These are phyloP conservation scores for Narthecium ossifragum DNA, from an alignment of 106 monocot genomes.

Conservation along the genomic window DNA sequence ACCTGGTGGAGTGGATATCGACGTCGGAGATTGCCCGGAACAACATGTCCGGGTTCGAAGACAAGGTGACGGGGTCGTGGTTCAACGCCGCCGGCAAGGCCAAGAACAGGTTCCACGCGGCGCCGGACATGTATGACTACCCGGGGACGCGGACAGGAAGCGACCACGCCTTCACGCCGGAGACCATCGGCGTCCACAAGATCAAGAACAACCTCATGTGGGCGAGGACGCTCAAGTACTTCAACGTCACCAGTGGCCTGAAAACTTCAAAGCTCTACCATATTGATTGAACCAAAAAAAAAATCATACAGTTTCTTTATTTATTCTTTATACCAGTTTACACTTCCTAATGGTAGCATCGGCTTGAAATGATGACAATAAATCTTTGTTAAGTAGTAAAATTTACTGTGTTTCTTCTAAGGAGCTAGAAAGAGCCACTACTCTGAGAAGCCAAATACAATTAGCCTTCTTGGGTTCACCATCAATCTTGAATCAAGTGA, in stretches of 20 bases:
- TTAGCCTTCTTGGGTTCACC: too few species aligned
- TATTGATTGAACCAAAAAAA: neutral
- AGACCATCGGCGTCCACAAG: constrained; percentile 10
- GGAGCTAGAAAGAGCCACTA: too few species aligned
- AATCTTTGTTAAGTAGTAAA: too few species aligned
- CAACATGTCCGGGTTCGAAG: constrained; percentile 10
- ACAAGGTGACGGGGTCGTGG: constrained; percentile 2
- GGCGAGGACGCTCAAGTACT: constrained; percentile 6
- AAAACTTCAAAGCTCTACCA: constrained; percentile 14
- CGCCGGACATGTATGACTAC: constrained; percentile 9
- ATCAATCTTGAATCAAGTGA: too few species aligned
- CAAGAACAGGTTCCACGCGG: constrained; percentile 14
- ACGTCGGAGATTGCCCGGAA: constrained; percentile 10
- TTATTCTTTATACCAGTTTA: neutral
- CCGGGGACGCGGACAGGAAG: neutral
- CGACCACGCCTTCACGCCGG: neutral
- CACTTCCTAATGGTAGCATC: too few species aligned
- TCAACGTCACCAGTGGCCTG: constrained; percentile 11
- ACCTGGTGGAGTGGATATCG: too few species aligned
- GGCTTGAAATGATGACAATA: too few species aligned
- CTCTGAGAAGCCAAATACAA: too few species aligned
- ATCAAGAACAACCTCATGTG: constrained; percentile 7
- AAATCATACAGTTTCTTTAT: neutral
- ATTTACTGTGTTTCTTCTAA: too few species aligned
- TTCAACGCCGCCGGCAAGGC: neutral